Base-by-base conservation (phyloP, 208 protist species). In the Leishmania amazonensis region DNA sequence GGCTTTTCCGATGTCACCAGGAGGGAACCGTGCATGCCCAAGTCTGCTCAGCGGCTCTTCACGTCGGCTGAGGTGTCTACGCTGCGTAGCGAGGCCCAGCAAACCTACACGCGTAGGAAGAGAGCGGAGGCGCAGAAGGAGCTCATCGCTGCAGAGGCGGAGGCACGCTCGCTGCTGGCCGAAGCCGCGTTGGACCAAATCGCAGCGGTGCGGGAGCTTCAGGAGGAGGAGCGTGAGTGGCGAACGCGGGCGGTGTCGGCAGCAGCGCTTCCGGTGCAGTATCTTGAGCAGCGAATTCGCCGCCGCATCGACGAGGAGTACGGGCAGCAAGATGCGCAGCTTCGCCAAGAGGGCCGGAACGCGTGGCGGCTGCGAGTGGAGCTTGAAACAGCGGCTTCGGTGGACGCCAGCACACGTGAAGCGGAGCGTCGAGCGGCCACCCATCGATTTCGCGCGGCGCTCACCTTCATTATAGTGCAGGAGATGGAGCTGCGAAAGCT, bases 381-480 rank as follows among this genome's bases (percentile, higher is more conserved):
- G 57, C n/a, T 53, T 53, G 49, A 42, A 5, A 82, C 76, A 51
- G 54, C 73, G 8, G 74, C 73, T 9, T 15, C n/a, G 3, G 60
- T 31, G 47, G 65, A 80, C 31, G 31, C 57, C 19, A 54, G 53
- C n/a, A 47, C 40, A 40, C 53, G n/a, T 15, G 75, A 76, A 31
- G 78, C 60, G 67, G 83, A 80, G 64, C 73, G 83, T 38, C 83
- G 83, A 19, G 83, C 83, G 8, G 78, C 78, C 19, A 68, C 45
- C 40, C 74, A 86, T 68, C 78, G 81, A 21, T 84, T 93, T 80
- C 72, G 89, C 65, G 89, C 89, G 0, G 91, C 94, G 7, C 35
- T 81, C 21, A 91, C 87, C 35, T 97, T 97, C 68, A 51, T 97
- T 35, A 80, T 89, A 8, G 85, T 83, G 6, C 79, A 91, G 60